Conservation (phyloP, 2,329 filamentous ascomycete genomes). For the Cercospora brassicicola region DNA sequence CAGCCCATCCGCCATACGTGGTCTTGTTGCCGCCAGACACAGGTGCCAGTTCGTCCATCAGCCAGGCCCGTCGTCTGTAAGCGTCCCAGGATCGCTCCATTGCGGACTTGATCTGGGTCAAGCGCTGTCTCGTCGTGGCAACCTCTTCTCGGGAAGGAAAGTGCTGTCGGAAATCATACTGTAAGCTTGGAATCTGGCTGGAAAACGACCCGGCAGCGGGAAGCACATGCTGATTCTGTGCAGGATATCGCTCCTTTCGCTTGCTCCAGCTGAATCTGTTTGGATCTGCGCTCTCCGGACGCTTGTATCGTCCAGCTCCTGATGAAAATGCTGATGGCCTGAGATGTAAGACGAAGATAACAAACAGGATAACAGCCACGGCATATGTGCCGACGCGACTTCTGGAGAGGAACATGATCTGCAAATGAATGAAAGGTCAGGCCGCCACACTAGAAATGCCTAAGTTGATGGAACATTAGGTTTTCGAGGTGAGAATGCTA, state of each 20-base stretch:
- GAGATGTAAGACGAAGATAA: constrained; percentile 18
- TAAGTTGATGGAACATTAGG: not conserved
- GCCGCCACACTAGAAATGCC: not conserved
- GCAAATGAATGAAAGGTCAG: not conserved
- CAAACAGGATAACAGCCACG: constrained; percentile 9
- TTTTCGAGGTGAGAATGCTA: not conserved
- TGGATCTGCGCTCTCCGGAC: not conserved
- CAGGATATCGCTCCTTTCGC: constrained; percentile 21
- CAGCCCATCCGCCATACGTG: constrained; percentile 87
- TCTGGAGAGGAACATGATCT: constrained; percentile 10
- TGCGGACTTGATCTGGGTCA: constrained; percentile 62
- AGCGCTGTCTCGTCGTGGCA: constrained; percentile 18
- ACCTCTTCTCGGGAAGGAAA: constrained; percentile 1
- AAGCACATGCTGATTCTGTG: constrained; percentile 12
- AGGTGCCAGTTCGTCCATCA: constrained; percentile 80
- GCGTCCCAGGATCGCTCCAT: constrained; percentile 78
- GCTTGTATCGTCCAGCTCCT: not conserved
- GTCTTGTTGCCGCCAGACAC: constrained; percentile 63
- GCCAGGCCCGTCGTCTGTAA: constrained; percentile 77
- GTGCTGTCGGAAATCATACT: constrained; percentile 13
- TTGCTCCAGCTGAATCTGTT: constrained; percentile 19
- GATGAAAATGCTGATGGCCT: not conserved
- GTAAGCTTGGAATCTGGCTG: constrained; percentile 15
- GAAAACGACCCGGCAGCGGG: constrained; percentile 5
- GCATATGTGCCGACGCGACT: constrained; percentile 11